Evolutionary conservation across 177 flowering plant genomes (phyloP).

Genomic region (Telopea speciosissima): DNA sequence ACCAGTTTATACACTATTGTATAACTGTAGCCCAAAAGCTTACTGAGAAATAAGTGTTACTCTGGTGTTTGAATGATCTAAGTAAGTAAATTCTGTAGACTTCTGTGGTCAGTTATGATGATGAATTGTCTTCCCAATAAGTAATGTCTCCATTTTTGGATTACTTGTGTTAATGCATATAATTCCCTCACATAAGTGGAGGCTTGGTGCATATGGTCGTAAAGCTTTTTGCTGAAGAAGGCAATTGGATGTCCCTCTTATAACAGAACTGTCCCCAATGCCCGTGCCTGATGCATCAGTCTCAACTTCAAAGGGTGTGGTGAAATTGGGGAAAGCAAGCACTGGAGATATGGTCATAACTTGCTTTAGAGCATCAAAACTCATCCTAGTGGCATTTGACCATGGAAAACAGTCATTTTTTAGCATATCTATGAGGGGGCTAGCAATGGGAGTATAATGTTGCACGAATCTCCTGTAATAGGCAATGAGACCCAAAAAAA

Average conservation of each 20-base stretch:
- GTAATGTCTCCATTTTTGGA: neutral
- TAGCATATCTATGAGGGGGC: neutral
- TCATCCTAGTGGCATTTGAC: neutral
- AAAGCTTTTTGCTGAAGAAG: no score
- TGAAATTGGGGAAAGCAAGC: no score
- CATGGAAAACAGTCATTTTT: neutral
- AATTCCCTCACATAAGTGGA: neutral
- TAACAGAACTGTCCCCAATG: no score
- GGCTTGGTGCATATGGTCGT: no score
- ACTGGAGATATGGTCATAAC: neutral
- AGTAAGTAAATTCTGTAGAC: constrained; percentile 1
- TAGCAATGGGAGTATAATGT: neutral
- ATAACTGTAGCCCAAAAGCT: constrained; percentile 3
- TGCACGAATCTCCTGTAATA: constrained; percentile 8
- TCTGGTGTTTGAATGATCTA: neutral
- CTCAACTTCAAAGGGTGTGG: no score
- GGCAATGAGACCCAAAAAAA: neutral
- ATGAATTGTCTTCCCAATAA: neutral
- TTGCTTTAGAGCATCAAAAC: neutral
- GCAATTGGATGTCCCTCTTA: no score
- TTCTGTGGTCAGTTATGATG: constrained; percentile 2
- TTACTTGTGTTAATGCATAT: neutral
- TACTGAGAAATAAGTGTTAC: constrained; percentile 2
- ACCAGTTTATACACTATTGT: neutral
- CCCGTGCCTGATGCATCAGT: no score